Conservation (phyloP, 345 rosid genomes). For the Streptanthus diversifolius region DNA sequence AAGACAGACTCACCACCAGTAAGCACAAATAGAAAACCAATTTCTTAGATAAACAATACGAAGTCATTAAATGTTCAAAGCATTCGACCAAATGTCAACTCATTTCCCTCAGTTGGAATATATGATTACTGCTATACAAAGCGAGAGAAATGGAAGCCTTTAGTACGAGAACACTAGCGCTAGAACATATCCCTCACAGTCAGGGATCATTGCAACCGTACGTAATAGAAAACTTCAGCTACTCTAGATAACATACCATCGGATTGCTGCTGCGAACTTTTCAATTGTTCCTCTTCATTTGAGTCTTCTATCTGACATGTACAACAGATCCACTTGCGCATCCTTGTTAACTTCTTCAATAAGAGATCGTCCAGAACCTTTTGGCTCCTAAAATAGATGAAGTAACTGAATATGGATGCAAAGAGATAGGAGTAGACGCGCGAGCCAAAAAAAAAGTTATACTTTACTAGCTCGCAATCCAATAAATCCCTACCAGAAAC, state of each 20-base stretch:
- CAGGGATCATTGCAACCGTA: neutral
- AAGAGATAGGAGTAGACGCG: neutral
- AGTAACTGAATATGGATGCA: neutral
- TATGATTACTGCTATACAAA: neutral
- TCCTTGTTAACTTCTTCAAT: constrained; percentile 58
- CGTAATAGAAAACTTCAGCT: neutral
- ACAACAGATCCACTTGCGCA: constrained; percentile 96
- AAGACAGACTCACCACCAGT: neutral
- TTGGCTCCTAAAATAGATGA: constrained; percentile 18
- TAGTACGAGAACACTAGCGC: neutral
- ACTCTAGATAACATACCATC: constrained; percentile 52
- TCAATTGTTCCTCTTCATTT: constrained; percentile 55
- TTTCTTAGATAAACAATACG: neutral
- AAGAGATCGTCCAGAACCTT: constrained; percentile 35
- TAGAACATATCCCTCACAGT: neutral
- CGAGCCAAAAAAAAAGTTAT: neutral
- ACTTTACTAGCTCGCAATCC: neutral
- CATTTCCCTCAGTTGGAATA: neutral
- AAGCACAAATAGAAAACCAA: constrained; percentile 7
- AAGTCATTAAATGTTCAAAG: neutral
- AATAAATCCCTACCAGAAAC: neutral
- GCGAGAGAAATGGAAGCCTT: neutral
- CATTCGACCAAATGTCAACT: neutral
- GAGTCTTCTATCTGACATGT: constrained; percentile 80
- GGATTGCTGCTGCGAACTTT: constrained; percentile 50